Conservation (phyloP, 768 basidiomycete species). For the Leccinum broughii region DNA sequence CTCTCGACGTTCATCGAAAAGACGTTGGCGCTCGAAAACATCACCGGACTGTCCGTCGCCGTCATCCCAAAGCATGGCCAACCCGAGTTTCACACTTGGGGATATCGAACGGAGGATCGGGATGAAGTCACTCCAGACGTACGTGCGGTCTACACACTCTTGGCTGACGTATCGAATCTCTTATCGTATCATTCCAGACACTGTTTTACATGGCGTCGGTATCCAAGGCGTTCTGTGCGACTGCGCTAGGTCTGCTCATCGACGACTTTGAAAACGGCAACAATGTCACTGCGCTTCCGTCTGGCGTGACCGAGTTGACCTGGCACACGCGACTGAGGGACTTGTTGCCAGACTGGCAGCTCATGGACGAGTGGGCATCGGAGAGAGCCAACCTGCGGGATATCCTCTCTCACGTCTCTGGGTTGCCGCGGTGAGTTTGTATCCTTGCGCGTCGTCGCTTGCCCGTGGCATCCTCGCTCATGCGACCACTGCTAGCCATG, state of each 20-base stretch:
- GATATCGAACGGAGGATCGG: slow-evolving; percentile 36
- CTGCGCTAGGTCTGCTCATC: slow-evolving; percentile 42
- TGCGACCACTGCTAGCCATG: slow-evolving; percentile 30
- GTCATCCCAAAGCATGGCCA: slow-evolving; percentile 27
- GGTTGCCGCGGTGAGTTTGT: slow-evolving; percentile 35
- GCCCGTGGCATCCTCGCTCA: neutral
- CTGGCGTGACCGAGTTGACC: slow-evolving; percentile 27
- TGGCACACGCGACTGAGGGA: slow-evolving; percentile 38
- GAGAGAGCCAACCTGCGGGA: slow-evolving; percentile 39
- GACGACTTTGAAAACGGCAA: slow-evolving; percentile 39
- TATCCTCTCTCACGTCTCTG: slow-evolving; percentile 35
- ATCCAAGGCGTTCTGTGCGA: slow-evolving; percentile 42
- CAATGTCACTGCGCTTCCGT: slow-evolving; percentile 38
- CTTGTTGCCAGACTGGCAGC: slow-evolving; percentile 43
- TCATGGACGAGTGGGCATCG: slow-evolving; percentile 42
- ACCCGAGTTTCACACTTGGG: slow-evolving; percentile 37
- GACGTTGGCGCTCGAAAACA: slow-evolving; percentile 21
- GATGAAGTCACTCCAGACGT: slow-evolving; percentile 36
- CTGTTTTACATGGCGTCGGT: slow-evolving; percentile 39
- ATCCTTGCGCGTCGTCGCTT: no score
- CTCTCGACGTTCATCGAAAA: slow-evolving; percentile 21
- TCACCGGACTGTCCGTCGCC: slow-evolving; percentile 34
- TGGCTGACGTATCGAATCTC: neutral
- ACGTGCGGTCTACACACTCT: neutral
- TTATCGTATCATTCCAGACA: slow-evolving; percentile 23